A percentile compares a stretch with the other conserved stretches of the same genome.
These are phyloP conservation scores for Aureobasidium subglaciale DNA, from an alignment of 2,329 filamentous ascomycete genomes.

Conservation along the genomic window DNA sequence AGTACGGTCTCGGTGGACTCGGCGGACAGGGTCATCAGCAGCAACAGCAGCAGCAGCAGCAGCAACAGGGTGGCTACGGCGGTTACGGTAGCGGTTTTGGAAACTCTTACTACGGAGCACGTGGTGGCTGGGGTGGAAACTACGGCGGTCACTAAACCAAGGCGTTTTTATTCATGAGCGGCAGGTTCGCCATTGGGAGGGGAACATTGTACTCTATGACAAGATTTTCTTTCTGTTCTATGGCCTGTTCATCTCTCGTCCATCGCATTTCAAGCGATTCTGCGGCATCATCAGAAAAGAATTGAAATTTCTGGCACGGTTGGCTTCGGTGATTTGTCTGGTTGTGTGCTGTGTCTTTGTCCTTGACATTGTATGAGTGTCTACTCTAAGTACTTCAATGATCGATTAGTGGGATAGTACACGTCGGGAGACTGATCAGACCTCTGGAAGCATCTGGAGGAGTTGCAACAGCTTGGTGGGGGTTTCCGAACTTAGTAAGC, in stretches of 20 bases:
- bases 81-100: constrained; percentile 27
- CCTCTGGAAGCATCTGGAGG: neutral
- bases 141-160: constrained; percentile 22
- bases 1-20: constrained; percentile 46
- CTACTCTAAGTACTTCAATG: neutral
- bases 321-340: neutral
- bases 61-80: constrained; percentile 39
- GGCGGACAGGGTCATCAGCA: constrained; percentile 39
- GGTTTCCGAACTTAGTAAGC: neutral
- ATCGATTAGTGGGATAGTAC: neutral
- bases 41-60: constrained; percentile 32
- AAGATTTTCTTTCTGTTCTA: constrained; percentile 15
- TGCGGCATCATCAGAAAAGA: constrained; percentile 13
- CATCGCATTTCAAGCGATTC: constrained; percentile 9
- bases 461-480: neutral
- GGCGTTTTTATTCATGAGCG: constrained; percentile 13
- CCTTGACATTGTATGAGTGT: neutral
- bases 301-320: constrained; percentile 10
- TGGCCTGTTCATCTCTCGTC: constrained; percentile 12
- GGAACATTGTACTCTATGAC: constrained; percentile 14
- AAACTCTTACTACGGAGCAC: constrained; percentile 25
- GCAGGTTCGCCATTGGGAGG: constrained; percentile 8
- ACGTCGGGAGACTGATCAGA: neutral
- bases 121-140: constrained; percentile 30
- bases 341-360: too few species aligned